phyloP scores from a whole-genome alignment of 768 basidiomycete genomes.

The Auricularia heimuer region DNA sequence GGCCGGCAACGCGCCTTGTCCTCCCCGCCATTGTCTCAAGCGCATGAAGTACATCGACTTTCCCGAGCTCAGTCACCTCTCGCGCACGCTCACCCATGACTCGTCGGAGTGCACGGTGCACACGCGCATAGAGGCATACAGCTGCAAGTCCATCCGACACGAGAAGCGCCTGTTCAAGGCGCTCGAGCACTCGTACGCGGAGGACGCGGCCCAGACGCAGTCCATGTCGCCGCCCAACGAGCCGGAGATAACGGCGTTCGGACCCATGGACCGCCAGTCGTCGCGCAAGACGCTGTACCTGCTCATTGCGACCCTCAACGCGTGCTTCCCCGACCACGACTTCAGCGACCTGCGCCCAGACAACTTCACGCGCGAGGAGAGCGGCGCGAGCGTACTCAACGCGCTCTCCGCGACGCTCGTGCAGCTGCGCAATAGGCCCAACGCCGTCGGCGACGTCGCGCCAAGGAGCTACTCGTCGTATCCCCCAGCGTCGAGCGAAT shows the following conservation, averaged over 20 bases:
- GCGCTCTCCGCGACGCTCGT: slow-evolving; percentile 76
- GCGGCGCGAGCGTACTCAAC: slow-evolving; percentile 66
- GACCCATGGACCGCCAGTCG: slow-evolving; percentile 74
- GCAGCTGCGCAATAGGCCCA: slow-evolving; percentile 37
- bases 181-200: slow-evolving; percentile 82
- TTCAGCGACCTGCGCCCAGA: slow-evolving; percentile 87
- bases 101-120: slow-evolving; percentile 83
- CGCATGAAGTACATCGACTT: slow-evolving; percentile 84
- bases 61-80: slow-evolving; percentile 67
- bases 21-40: neutral
- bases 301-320: slow-evolving; percentile 92
- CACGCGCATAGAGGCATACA: slow-evolving; percentile 92
- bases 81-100: slow-evolving; percentile 72
- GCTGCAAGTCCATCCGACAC: slow-evolving; percentile 93
- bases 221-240: slow-evolving; percentile 63
- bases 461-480: slow-evolving; percentile 83
- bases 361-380: slow-evolving; percentile 75
- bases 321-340: slow-evolving; percentile 96
- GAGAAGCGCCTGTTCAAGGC: slow-evolving; percentile 94
- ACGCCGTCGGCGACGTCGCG: slow-evolving; percentile 52
- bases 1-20: too few species aligned
- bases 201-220: slow-evolving; percentile 49
- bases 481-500: slow-evolving; percentile 56
- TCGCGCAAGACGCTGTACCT: slow-evolving; percentile 91
- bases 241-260: slow-evolving; percentile 78